phyloP scores from a whole-genome alignment of 768 basidiomycete species.

The Lentinula boryana region DNA sequence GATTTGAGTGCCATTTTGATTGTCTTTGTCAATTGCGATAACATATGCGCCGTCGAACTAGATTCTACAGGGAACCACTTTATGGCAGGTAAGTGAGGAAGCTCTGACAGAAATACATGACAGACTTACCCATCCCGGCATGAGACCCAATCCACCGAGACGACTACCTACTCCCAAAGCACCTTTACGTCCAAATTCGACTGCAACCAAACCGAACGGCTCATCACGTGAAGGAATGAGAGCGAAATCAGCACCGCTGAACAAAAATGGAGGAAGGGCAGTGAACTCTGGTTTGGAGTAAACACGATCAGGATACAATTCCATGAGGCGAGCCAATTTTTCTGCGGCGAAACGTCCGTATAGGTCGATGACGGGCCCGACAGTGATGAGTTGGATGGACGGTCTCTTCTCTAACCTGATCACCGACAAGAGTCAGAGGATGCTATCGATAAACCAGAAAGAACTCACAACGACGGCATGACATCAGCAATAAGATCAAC shows the following conservation, averaged over 20 bases:
- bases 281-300: conserved; percentile 98
- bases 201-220: conserved; percentile 92
- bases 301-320: conserved; percentile 90
- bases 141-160: conserved; percentile 89
- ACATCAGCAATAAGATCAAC: conserved; percentile 95
- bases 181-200: conserved; percentile 95
- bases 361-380: conserved; percentile 93
- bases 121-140: conserved; percentile 91
- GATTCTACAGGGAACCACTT: conserved; percentile 99
- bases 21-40: conserved; percentile 91
- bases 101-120: background rate
- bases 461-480: conserved; percentile 80
- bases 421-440: background rate
- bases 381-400: conserved; percentile 79
- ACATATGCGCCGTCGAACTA: conserved; percentile 87
- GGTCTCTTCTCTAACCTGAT: conserved; percentile 78
- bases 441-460: conserved; percentile 1
- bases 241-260: conserved; percentile 94
- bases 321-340: conserved; percentile 90
- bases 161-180: conserved; percentile 94
- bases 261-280: conserved; percentile 88
- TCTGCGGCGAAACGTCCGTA: conserved; percentile 96
- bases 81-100: background rate
- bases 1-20: conserved; percentile 94
- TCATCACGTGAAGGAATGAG: conserved; percentile 95